A percentile compares a stretch with the other conserved stretches of the same genome.
Evolutionary conservation across 768 basidiomycete species (phyloP).

Genomic region (Hygrophoropsis aurantiaca): DNA sequence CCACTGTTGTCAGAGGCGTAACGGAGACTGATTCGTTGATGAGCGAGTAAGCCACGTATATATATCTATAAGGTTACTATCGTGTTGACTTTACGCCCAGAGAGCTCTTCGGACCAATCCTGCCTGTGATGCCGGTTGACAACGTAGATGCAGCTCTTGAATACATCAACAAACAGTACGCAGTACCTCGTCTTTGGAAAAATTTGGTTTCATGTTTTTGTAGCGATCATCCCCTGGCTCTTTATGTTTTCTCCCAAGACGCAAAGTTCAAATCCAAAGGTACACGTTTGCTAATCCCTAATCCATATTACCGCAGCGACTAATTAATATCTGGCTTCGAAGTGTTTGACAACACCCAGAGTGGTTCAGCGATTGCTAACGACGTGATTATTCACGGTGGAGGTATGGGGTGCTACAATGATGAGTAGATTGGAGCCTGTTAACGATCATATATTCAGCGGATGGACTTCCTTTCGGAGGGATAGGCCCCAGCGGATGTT

Average conservation of each 20-base stretch:
- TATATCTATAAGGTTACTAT: not conserved
- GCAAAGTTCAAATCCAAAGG: constrained; percentile 60
- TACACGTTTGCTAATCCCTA: too few relatives aligned
- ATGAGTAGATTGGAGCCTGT: too few relatives aligned
- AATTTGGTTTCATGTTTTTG: not conserved
- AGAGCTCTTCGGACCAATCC: constrained; percentile 82
- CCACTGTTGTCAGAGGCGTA: constrained; percentile 71
- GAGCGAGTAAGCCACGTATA: constrained; percentile 55
- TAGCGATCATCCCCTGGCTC: constrained; percentile 71
- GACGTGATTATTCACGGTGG: constrained; percentile 64
- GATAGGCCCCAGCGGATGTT: constrained; percentile 70
- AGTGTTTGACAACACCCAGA: constrained; percentile 73
- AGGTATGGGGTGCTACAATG: constrained; percentile 34
- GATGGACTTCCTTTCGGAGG: constrained; percentile 77
- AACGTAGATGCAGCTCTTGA: constrained; percentile 69
- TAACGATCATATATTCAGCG: too few relatives aligned
- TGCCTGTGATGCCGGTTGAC: constrained; percentile 75
- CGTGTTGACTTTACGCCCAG: constrained; percentile 33
- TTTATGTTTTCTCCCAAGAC: constrained; percentile 76
- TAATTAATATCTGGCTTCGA: too few relatives aligned
- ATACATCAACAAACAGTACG: constrained; percentile 60
- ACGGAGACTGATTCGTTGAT: constrained; percentile 66
- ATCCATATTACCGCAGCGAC: too few relatives aligned
- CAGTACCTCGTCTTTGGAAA: not conserved
- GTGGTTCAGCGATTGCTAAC: constrained; percentile 70